Conservation (phyloP, 2,329 filamentous ascomycete species). For the Ophiostoma montium region DNA sequence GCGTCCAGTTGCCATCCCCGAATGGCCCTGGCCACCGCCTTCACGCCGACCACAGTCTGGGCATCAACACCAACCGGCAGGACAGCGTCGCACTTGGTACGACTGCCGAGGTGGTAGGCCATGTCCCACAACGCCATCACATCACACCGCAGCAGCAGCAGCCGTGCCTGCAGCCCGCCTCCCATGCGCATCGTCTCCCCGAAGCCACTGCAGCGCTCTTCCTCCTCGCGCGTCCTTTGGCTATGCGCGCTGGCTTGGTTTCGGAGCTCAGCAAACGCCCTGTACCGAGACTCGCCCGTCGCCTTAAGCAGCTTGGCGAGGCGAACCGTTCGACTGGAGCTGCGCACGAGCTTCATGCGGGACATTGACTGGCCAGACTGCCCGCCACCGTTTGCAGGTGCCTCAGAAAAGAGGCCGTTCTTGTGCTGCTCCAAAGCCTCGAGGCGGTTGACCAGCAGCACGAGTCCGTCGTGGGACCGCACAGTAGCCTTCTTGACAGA, state of each 20-base stretch:
- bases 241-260: not conserved
- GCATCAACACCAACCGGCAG: too few relatives aligned
- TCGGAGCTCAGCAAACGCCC: not conserved
- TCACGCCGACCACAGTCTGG: too few relatives aligned
- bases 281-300: not conserved
- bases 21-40: not conserved
- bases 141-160: not conserved
- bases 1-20: not conserved
- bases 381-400: too few relatives aligned
- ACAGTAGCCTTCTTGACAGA: slow-evolving; percentile 28
- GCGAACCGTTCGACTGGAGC: not conserved
- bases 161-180: not conserved
- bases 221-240: not conserved
- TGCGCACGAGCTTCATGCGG: not conserved
- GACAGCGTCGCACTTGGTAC: too few relatives aligned
- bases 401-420: too few relatives aligned
- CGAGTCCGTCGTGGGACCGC: slow-evolving; percentile 14
- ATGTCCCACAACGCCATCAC: slow-evolving; percentile 11
- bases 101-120: not conserved
- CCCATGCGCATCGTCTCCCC: not conserved
- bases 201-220: not conserved
- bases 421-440: not conserved
- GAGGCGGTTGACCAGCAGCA: not conserved
- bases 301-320: not conserved
- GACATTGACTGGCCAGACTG: not conserved